Percentiles rank a stretch among this genome's conserved stretches.
Conservation (phyloP, 345 rosid genomes). For the Salix viminalis region DNA sequence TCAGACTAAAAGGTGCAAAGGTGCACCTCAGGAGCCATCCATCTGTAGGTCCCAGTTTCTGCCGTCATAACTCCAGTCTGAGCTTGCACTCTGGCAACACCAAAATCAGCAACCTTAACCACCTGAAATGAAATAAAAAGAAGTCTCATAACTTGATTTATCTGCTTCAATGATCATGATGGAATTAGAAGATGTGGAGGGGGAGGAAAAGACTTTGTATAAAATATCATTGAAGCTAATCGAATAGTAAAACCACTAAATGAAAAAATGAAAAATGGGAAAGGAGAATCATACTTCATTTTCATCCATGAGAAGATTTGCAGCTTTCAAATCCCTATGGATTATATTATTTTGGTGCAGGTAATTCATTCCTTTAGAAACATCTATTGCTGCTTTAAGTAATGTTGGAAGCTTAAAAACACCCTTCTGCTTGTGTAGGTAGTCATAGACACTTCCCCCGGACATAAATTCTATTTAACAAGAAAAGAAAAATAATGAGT, state of each 20-base stretch:
- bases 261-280: background rate
- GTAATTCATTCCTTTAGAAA: conserved; percentile 97
- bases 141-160: background rate
- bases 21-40: conserved; percentile 99
- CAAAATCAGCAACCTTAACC: conserved; percentile 98
- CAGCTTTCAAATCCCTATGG: conserved; percentile 95
- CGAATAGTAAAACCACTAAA: background rate
- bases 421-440: conserved; percentile 89
- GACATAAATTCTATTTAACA: conserved; percentile 68
- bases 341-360: conserved; percentile 92
- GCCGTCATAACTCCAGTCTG: conserved; percentile 99
- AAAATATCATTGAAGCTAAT: background rate
- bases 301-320: conserved; percentile 97
- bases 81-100: conserved; percentile 89
- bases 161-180: background rate
- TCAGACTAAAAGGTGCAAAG: background rate
- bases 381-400: conserved; percentile 84
- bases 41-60: conserved; percentile 98
- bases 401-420: conserved; percentile 84
- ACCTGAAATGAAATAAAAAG: conserved; percentile 42
- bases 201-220: background rate
- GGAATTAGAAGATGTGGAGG: background rate
- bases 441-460: conserved; percentile 98
- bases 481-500: background rate
- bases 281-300: conserved; percentile 61